A percentile compares a stretch with the other conserved stretches of the same genome.
Conservation (phyloP, 768 basidiomycete species). For the Boletales sp. region DNA sequence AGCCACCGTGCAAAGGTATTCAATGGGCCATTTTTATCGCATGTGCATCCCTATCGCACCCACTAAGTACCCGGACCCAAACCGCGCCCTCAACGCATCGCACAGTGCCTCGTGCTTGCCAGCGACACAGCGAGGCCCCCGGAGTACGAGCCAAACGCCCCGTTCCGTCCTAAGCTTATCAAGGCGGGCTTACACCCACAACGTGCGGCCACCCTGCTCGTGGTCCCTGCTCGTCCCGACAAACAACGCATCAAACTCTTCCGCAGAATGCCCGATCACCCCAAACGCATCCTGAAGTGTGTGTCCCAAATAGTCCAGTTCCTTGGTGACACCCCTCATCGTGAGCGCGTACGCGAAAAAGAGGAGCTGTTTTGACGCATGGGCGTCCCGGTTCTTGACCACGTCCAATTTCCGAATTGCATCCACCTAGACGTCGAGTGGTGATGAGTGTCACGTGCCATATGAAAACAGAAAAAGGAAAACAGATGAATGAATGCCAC, state of each 20-base stretch:
- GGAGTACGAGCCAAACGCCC: too few species aligned
- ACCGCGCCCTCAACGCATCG: too few species aligned
- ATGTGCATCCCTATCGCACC: too few species aligned
- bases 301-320: conserved; percentile 78
- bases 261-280: conserved; percentile 77
- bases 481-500: neutral
- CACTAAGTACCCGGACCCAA: too few species aligned
- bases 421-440: conserved; percentile 49
- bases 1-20: too few species aligned
- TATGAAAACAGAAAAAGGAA: too few species aligned
- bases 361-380: conserved; percentile 79
- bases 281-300: conserved; percentile 90
- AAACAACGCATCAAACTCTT: conserved; percentile 84
- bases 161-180: too few species aligned
- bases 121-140: too few species aligned
- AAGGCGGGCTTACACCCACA: too few species aligned
- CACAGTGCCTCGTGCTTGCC: too few species aligned
- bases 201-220: conserved; percentile 4
- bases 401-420: conserved; percentile 84
- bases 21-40: too few species aligned
- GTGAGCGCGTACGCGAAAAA: conserved; percentile 94
- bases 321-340: conserved; percentile 91
- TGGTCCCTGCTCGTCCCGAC: conserved; percentile 6
- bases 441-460: too few species aligned
- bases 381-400: conserved; percentile 77